Base-by-base conservation (phyloP, 2,329 filamentous ascomycete genomes). In the Fusarium stilboides region DNA sequence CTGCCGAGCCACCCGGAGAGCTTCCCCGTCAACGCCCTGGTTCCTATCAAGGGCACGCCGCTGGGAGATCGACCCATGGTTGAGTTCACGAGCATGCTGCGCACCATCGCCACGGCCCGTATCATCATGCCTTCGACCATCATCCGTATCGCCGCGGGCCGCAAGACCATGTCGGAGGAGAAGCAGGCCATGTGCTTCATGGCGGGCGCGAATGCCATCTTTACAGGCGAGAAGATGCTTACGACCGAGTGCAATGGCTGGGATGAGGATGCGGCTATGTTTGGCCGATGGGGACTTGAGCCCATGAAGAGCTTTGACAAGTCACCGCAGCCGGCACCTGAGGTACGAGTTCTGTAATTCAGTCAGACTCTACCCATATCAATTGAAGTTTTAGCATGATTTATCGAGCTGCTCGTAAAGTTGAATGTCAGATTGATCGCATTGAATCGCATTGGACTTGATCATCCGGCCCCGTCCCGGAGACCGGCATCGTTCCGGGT, bases 161-260 rank as follows among this genome's bases (percentile, higher is more conserved):
- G 94, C 46, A 94, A 93, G 77, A 92, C 90, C 14, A 91, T 97
- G 87, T 87, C 88, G 6, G 94, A 97, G 81, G 93, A 96, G 80
- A 91, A 97, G 83, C 94, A 97, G 81, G 90, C 93, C 15, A 78
- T 95, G 70, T 97, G 94, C 80, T 97, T 97, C 82, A 91, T 93
- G 87, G 93, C 94, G 0, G 94, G 94, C 15, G 94, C 94, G 1
- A 97, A 97, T 74, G 94, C 94, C n/a, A 91, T 97, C 34, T 97
- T 97, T 77, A 97, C 94, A 0, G 94, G 94, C 10, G 94, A 97
- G 83, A 97, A 95, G 86, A 97, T 97, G 94, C 79, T 97, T 80
- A 97, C 94, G 6, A 97, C 94, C 0, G 92, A 94, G 59, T 97
- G 93, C 77, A 94, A 93, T 72, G 93, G 93, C 31, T 97, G 93